These are phyloP conservation scores for Phytophthora tentaculata DNA, from an alignment of 352 stramenopile genomes.

Conservation along the genomic window DNA sequence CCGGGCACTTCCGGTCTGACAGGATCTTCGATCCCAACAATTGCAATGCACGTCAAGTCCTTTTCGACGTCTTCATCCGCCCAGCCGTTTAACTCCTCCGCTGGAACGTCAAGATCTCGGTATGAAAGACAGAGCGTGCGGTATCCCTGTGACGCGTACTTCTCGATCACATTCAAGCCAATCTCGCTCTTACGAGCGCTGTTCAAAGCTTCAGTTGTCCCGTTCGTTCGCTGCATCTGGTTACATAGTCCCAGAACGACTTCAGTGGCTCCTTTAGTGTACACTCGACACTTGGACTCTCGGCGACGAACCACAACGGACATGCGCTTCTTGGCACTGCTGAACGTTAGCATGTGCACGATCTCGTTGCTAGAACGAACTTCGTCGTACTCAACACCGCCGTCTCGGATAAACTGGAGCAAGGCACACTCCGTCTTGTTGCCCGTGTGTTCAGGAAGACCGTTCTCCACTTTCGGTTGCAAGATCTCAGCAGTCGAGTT, in stretches of 20 bases:
- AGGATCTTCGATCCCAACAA: slow-evolving; percentile 55
- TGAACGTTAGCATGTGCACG: slow-evolving; percentile 65
- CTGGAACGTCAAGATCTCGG: slow-evolving; percentile 55
- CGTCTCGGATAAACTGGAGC: slow-evolving; percentile 53
- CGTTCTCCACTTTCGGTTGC: slow-evolving; percentile 48
- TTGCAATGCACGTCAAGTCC: slow-evolving; percentile 46
- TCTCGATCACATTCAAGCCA: slow-evolving; percentile 57
- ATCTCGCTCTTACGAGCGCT: slow-evolving; percentile 40
- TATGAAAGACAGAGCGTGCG: slow-evolving; percentile 84
- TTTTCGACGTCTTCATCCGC: slow-evolving; percentile 69
- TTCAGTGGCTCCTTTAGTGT: slow-evolving; percentile 66
- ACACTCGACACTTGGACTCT: slow-evolving; percentile 44
- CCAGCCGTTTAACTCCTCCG: slow-evolving; percentile 33
- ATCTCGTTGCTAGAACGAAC: slow-evolving; percentile 38
- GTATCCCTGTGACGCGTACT: slow-evolving; percentile 69
- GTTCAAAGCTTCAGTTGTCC: slow-evolving; percentile 31
- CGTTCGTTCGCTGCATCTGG: slow-evolving; percentile 41
- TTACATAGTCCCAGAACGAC: slow-evolving; percentile 56
- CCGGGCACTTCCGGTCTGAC: slow-evolving; percentile 45
- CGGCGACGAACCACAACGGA: slow-evolving; percentile 53
- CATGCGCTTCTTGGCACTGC: slow-evolving; percentile 68
- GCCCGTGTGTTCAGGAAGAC: slow-evolving; percentile 55
- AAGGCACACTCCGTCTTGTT: slow-evolving; percentile 73
- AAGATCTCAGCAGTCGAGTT: slow-evolving; percentile 67
- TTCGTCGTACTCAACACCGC: slow-evolving; percentile 46